Percentiles rank a stretch among this genome's conserved stretches.
Evolutionary conservation across 805 yeast species (phyloP).

Genomic region (Cyberlindnera mycetangii): DNA sequence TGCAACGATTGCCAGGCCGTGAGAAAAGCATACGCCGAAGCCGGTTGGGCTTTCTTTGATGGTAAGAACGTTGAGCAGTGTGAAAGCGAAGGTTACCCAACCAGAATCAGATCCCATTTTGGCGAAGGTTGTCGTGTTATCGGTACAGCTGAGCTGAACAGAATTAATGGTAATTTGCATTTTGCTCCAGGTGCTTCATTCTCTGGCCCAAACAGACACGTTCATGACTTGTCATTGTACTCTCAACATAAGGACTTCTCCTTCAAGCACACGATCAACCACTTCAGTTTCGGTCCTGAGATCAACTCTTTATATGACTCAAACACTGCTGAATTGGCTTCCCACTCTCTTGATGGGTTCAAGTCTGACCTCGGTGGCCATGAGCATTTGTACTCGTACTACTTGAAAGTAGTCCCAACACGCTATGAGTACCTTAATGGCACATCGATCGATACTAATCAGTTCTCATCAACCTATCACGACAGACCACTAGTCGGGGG

Average conservation of each 20-base stretch:
- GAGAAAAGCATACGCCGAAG: conserved; percentile 69
- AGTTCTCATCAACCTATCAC: conserved; percentile 84
- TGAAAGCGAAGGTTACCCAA: conserved; percentile 82
- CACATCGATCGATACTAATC: conserved; percentile 68
- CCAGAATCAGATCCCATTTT: conserved; percentile 52
- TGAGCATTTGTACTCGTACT: conserved; percentile 69
- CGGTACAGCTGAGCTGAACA: conserved; percentile 76
- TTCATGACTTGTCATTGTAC: conserved; percentile 82
- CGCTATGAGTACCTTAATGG: conserved; percentile 69
- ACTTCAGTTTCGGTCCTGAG: conserved; percentile 78
- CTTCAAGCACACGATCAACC: conserved; percentile 75
- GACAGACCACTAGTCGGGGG: conserved; percentile 87
- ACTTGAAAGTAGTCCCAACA: conserved; percentile 85
- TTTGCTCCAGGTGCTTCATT: conserved; percentile 92
- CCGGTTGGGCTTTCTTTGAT: conserved; percentile 87
- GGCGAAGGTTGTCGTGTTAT: conserved; percentile 85
- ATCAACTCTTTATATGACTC: conserved; percentile 30
- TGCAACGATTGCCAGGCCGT: conserved; percentile 88
- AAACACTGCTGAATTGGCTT: conserved; percentile 36
- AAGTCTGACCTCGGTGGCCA: conserved; percentile 43
- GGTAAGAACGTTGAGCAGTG: conserved; percentile 88
- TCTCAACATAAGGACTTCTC: conserved; percentile 54
- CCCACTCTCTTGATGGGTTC: conserved; percentile 68
- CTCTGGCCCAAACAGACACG: conserved; percentile 58
- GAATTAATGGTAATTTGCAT: conserved; percentile 88